Conservation (phyloP, 805 yeast genomes). For the Lipomyces starkeyi region DNA sequence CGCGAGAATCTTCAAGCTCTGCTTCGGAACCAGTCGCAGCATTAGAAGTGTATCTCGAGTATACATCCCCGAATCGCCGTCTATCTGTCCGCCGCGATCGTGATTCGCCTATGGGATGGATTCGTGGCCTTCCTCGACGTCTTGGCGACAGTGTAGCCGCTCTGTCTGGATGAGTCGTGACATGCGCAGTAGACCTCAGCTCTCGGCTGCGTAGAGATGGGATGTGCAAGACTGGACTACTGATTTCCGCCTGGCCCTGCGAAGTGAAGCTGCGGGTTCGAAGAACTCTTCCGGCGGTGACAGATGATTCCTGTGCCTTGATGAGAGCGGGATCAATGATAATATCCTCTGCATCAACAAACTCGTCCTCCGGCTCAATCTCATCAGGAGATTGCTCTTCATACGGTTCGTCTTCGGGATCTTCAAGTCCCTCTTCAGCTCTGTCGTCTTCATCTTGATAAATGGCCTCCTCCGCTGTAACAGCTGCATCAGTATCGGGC, state of each 20-base stretch:
- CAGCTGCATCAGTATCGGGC: neutral
- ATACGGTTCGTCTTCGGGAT: neutral
- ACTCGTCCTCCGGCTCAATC: conserved; percentile 1
- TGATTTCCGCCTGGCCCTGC: neutral
- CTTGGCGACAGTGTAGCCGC: neutral
- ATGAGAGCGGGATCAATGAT: conserved; percentile 4
- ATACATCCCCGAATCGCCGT: conserved; percentile 2
- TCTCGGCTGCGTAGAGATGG: conserved; percentile 6
- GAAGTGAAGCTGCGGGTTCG: neutral
- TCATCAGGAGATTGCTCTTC: conserved; percentile 1
- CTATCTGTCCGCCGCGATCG: conserved; percentile 4
- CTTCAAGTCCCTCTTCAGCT: neutral
- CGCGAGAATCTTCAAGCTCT: neutral
- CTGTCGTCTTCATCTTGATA: neutral
- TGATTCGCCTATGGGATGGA: conserved; percentile 1
- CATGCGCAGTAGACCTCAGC: neutral
- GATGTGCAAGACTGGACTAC: neutral
- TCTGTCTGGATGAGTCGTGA: neutral
- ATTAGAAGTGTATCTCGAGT: neutral
- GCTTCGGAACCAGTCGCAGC: neutral
- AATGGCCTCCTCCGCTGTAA: conserved; percentile 1
- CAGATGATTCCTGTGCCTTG: neutral
- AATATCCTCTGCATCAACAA: neutral
- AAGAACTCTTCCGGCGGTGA: neutral
- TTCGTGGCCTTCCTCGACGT: conserved; percentile 6